These are phyloP conservation scores for Euphrasia confusa DNA, from an alignment of 257 asterid genomes.

Conservation along the genomic window DNA sequence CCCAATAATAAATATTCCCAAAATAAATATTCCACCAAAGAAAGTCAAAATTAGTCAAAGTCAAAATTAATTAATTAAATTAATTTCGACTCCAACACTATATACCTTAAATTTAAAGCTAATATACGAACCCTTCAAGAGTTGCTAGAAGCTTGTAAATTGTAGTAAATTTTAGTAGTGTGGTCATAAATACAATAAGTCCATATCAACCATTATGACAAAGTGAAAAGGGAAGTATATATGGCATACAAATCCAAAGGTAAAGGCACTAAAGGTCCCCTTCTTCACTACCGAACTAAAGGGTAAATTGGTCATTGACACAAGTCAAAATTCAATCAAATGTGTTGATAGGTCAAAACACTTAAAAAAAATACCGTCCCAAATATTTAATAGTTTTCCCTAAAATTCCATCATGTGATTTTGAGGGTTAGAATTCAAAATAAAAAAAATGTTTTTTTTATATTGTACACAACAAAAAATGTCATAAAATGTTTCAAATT, in stretches of 20 bases:
- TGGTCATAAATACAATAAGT: slow-evolving; percentile 38
- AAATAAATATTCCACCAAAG: too few species aligned
- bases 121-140: slow-evolving; percentile 26
- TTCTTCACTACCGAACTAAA: background rate
- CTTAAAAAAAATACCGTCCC: background rate
- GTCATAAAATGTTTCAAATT: too few species aligned
- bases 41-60: too few species aligned
- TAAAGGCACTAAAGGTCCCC: slow-evolving; percentile 11
- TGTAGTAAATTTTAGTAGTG: slow-evolving; percentile 30
- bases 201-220: slow-evolving; percentile 37
- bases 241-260: slow-evolving; percentile 22
- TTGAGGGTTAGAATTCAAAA: too few species aligned
- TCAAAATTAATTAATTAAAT: too few species aligned
- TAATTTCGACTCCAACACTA: too few species aligned
- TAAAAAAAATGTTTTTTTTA: too few species aligned
- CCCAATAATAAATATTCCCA: too few species aligned
- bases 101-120: slow-evolving; percentile 5
- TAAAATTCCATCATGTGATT: too few species aligned
- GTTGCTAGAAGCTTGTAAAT: slow-evolving; percentile 27
- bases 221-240: slow-evolving; percentile 16
- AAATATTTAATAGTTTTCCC: too few species aligned
- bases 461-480: too few species aligned
- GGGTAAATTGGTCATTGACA: background rate
- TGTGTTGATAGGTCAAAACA: background rate
- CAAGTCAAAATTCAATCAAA: background rate